Conservation (phyloP, 257 asterid genomes). For the Jaltomata sinuosa region DNA sequence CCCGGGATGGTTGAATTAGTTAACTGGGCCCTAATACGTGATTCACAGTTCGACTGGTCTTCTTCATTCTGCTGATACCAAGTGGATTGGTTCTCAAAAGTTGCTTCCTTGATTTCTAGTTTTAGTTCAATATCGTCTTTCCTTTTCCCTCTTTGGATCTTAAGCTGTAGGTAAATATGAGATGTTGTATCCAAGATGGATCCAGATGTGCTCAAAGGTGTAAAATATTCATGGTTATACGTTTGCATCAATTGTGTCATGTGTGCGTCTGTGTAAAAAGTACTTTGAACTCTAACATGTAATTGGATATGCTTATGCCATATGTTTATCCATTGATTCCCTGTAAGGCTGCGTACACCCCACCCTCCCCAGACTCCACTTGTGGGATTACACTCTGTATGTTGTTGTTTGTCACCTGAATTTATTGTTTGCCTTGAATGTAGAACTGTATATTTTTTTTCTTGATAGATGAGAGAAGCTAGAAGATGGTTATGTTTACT, state of each 20-base stretch:
- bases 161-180: neutral
- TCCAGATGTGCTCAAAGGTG: neutral
- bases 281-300: neutral
- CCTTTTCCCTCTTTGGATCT: neutral
- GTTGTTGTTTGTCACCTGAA: too few species aligned
- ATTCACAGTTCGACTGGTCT: neutral
- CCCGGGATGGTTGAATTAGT: neutral
- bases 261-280: neutral
- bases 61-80: neutral
- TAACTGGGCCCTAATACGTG: neutral
- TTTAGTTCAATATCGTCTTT: neutral
- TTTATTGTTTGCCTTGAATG: neutral
- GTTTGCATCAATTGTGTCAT: neutral
- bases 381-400: too few species aligned
- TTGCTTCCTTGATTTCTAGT: neutral
- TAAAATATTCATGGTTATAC: neutral
- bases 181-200: neutral
- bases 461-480: neutral
- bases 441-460: neutral
- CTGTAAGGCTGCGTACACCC: too few species aligned
- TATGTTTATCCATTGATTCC: neutral
- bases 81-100: neutral
- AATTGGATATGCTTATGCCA: neutral
- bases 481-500: neutral
- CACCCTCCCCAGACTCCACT: too few species aligned